Conservation (phyloP, 2,329 filamentous ascomycete genomes). For the Aspergillus novoparasiticus region DNA sequence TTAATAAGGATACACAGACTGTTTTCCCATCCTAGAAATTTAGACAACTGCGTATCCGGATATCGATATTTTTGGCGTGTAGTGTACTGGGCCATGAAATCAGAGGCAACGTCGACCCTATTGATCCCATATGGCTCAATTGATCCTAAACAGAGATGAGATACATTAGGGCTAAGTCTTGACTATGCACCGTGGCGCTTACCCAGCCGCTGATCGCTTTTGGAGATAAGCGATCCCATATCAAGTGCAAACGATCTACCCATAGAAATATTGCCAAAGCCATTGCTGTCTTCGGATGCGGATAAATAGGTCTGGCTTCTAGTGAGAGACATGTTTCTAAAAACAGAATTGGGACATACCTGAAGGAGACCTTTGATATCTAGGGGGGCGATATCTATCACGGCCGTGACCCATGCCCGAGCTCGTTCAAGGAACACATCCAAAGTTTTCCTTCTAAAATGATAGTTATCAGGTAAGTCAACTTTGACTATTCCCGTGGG, state of each 20-base stretch:
- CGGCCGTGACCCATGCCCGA: constrained; percentile 75
- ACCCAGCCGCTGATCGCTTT: constrained; percentile 80
- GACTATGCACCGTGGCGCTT: constrained; percentile 9
- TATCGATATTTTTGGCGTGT: constrained; percentile 95
- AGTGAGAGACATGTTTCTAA: constrained; percentile 3
- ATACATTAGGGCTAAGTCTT: not conserved
- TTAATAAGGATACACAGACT: constrained; percentile 16
- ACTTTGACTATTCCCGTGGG: constrained; percentile 76
- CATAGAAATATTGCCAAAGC: constrained; percentile 87
- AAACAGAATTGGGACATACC: constrained; percentile 27
- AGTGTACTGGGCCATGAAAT: constrained; percentile 96
- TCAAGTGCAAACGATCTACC: constrained; percentile 93
- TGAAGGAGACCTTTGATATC: constrained; percentile 92
- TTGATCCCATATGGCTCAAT: constrained; percentile 74
- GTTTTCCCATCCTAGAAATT: constrained; percentile 13
- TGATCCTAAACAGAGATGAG: constrained; percentile 49
- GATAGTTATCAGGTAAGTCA: constrained; percentile 91
- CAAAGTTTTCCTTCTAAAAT: constrained; percentile 76
- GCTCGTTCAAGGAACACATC: constrained; percentile 76
- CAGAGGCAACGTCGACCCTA: constrained; percentile 86
- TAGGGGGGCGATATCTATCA: constrained; percentile 81
- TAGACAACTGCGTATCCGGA: constrained; percentile 63
- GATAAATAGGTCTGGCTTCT: constrained; percentile 79
- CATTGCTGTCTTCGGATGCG: constrained; percentile 87
- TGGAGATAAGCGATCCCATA: constrained; percentile 83